Percentiles rank a stretch among this genome's conserved stretches.
Conservation (phyloP, 2,329 filamentous ascomycete genomes). For the Clonostachys rosea region DNA sequence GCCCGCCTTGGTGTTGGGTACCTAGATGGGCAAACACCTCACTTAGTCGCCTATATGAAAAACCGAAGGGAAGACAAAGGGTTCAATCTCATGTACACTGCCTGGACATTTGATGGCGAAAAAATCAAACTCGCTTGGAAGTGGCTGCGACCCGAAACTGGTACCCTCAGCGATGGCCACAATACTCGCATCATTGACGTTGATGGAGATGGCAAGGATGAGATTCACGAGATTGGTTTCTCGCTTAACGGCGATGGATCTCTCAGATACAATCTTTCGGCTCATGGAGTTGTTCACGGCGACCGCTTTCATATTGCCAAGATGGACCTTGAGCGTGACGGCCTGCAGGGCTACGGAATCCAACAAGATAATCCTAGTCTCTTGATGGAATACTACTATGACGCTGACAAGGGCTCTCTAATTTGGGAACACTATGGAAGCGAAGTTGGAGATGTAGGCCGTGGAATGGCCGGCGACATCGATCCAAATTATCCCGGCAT, state of each 20-base stretch:
- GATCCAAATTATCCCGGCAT: constrained; percentile 9
- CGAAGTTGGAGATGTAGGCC: constrained; percentile 4
- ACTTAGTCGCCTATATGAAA: not conserved
- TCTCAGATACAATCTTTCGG: constrained; percentile 8
- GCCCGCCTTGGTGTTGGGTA: not conserved
- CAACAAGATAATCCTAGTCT: constrained; percentile 10
- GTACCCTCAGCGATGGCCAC: constrained; percentile 7
- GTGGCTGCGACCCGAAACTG: constrained; percentile 5
- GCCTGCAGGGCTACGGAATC: constrained; percentile 11
- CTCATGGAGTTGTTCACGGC: constrained; percentile 10
- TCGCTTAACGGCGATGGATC: constrained; percentile 11
- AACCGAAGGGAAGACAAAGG: not conserved
- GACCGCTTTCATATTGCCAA: constrained; percentile 14
- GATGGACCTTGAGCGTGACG: constrained; percentile 10
- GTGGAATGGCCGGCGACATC: constrained; percentile 12
- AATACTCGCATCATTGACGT: constrained; percentile 14
- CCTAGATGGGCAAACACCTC: not conserved
- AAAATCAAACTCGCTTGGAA: constrained; percentile 10
- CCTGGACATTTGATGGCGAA: constrained; percentile 11
- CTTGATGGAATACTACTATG: constrained; percentile 14
- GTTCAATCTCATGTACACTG: not conserved
- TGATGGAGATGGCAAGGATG: constrained; percentile 10
- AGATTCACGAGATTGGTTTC: constrained; percentile 12
- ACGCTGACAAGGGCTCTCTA: constrained; percentile 6
- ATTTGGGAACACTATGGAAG: constrained; percentile 10